Evolutionary conservation across 768 basidiomycete genomes (phyloP).

Genomic region (Kwoniella europaea): DNA sequence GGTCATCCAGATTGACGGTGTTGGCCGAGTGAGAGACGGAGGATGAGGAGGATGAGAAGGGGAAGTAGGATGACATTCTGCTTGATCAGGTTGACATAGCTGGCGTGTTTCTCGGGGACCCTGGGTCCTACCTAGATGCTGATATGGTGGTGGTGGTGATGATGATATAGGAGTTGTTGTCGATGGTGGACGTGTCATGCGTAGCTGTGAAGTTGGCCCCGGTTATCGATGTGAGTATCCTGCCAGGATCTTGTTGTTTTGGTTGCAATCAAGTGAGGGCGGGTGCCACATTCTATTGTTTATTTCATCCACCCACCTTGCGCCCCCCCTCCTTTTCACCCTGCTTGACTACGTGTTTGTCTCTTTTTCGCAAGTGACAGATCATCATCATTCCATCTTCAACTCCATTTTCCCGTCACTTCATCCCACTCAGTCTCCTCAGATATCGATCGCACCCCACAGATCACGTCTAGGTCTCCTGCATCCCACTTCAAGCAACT

Average conservation of each 20-base stretch:
- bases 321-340: neutral
- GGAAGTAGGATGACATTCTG: conserved; percentile 43
- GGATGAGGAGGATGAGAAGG: conserved; percentile 31
- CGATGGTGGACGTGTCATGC: neutral
- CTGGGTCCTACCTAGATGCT: neutral
- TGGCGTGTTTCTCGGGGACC: neutral
- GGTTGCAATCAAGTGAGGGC: neutral
- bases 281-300: neutral
- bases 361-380: neutral
- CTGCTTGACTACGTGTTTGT: conserved; percentile 22
- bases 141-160: neutral
- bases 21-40: conserved; percentile 9
- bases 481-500: conserved; percentile 8
- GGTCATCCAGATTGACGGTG: conserved; percentile 33
- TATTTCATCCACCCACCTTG: neutral
- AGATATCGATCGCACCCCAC: neutral
- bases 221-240: neutral
- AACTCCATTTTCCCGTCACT: neutral
- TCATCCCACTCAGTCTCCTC: neutral
- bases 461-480: neutral
- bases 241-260: neutral
- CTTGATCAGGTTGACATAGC: neutral
- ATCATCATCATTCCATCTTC: neutral
- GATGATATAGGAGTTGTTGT: no score
- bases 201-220: neutral